A percentile compares a stretch with the other conserved stretches of the same genome.
Evolutionary conservation across 1,284 basidiomycete genomes (phyloP).

Genomic region (Pyrrhoderma noxium): DNA sequence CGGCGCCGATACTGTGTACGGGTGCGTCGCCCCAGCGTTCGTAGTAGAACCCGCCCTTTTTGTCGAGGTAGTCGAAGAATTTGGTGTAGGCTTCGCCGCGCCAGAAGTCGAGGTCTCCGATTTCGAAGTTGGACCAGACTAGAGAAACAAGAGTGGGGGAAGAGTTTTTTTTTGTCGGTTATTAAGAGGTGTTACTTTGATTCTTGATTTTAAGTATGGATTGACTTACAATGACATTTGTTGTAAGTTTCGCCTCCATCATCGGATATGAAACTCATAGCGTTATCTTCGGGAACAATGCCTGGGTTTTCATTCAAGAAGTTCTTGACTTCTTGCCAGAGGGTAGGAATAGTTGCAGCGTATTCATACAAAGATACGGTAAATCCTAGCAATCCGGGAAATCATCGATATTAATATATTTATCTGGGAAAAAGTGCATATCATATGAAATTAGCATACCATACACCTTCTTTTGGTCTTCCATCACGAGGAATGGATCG

Average conservation of each 20-base stretch:
- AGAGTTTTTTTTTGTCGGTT: not conserved
- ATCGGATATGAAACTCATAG: slow-evolving; percentile 76
- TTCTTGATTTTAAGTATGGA: slow-evolving; percentile 1
- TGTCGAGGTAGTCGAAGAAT: slow-evolving; percentile 82
- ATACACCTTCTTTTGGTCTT: slow-evolving; percentile 81
- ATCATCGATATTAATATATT: not conserved
- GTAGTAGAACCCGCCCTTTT: slow-evolving; percentile 88
- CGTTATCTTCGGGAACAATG: slow-evolving; percentile 64
- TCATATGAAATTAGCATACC: slow-evolving; percentile 36
- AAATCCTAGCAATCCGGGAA: slow-evolving; percentile 44
- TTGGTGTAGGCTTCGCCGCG: slow-evolving; percentile 74
- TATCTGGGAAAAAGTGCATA: not conserved
- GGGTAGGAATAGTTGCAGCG: slow-evolving; percentile 75
- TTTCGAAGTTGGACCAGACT: slow-evolving; percentile 93
- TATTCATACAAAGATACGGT: slow-evolving; percentile 85
- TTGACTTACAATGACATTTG: slow-evolving; percentile 77
- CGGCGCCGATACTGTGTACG: slow-evolving; percentile 81
- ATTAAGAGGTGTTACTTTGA: too few species aligned
- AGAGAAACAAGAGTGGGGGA: not conserved
- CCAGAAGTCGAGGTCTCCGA: slow-evolving; percentile 80
- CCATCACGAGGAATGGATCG: slow-evolving; percentile 87
- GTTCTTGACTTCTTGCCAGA: slow-evolving; percentile 77
- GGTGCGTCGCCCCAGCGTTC: slow-evolving; percentile 94
- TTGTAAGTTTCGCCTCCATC: slow-evolving; percentile 78
- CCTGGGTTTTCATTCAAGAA: slow-evolving; percentile 72